phyloP scores from a whole-genome alignment of 179 eudicot genomes.

The Pouteria campechiana region DNA sequence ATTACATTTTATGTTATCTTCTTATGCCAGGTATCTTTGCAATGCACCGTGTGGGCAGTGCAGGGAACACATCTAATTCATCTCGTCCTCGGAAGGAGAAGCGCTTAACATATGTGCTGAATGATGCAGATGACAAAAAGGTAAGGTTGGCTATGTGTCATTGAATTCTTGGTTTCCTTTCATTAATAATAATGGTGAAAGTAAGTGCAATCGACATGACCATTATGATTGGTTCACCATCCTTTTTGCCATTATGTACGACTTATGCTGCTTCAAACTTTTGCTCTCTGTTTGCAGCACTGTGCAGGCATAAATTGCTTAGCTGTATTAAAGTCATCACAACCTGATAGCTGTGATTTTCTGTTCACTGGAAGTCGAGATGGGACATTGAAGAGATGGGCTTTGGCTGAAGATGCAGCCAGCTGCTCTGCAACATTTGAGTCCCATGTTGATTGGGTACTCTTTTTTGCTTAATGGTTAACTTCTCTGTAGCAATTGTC shows the following conservation, averaged over 20 bases:
- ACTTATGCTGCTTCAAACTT: too few relatives aligned
- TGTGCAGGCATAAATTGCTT: conserved; percentile 90
- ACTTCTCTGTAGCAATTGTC: too few relatives aligned
- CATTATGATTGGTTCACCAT: too few relatives aligned
- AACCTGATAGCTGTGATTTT: conserved; percentile 30
- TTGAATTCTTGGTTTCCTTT: neutral
- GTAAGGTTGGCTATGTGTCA: conserved; percentile 20
- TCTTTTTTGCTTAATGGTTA: neutral
- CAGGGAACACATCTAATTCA: conserved; percentile 75
- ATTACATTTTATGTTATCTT: too few relatives aligned
- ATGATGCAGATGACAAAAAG: conserved; percentile 81
- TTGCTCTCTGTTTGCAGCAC: conserved; percentile 49
- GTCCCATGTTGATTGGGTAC: conserved; percentile 98
- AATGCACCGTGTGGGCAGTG: conserved; percentile 97
- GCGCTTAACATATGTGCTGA: conserved; percentile 77
- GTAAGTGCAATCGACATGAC: too few relatives aligned
- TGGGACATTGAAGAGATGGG: conserved; percentile 93
- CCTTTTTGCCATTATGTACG: too few relatives aligned
- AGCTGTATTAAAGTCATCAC: conserved; percentile 62
- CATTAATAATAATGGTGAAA: too few relatives aligned
- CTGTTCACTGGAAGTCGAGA: conserved; percentile 97
- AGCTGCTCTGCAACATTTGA: conserved; percentile 87
- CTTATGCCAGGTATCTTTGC: conserved; percentile 37
- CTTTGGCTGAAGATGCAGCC: conserved; percentile 55
- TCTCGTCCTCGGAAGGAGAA: conserved; percentile 90